Evolutionary conservation across 352 stramenopile species (phyloP), one percentile per base, ranked within the genome.

Genomic region (Pythium brachiatum): DNA sequence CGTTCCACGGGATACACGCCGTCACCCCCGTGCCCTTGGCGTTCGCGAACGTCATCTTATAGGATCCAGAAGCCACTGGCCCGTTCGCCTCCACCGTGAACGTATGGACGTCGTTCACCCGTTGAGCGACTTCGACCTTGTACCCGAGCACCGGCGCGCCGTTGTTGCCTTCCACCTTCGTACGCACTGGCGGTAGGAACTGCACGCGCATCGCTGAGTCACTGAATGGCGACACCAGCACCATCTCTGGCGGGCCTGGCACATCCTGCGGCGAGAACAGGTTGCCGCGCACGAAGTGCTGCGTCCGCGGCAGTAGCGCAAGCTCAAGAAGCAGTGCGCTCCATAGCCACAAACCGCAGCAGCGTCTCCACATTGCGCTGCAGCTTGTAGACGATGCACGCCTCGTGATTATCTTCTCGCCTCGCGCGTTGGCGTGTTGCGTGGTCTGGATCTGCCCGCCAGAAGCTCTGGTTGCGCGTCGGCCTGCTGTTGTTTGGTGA

Each of bases 101-200:
- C 15, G 69, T 89, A 38, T 94, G 81, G 53, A 91, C 85, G 13
- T 86, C 75, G 47, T 89, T 64, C 34, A 94, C 73, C 39, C 79
- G 80, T n/a, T 64, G 70, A 6, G 85, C 83, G 32, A 94, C 63
- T 39, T 94, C 83, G 54, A 94, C 78, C 46, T 85, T 88, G 69
- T 94, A 94, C 0, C 83, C 83, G 12, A 94, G 63, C 43, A 94
- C 80, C 1, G 83, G 83, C 1, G 81, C 79, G 20, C 81, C 81
- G 57, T 89, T 88, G 62, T 82, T 77, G 31, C 79, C 79, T 58
- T 92, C 83, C 38, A 78, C 76, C 51, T 86, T 92, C 52, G 72
- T 72, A 15, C 75, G 62, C 46, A 76, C 66, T 0, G 83, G 81
- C 16, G 79, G 76, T 21, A 80, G 57, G 51, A 91, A 83, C 71